Base-by-base conservation (phyloP, 2,329 filamentous ascomycete genomes). In the Aspergillus alliaceus region DNA sequence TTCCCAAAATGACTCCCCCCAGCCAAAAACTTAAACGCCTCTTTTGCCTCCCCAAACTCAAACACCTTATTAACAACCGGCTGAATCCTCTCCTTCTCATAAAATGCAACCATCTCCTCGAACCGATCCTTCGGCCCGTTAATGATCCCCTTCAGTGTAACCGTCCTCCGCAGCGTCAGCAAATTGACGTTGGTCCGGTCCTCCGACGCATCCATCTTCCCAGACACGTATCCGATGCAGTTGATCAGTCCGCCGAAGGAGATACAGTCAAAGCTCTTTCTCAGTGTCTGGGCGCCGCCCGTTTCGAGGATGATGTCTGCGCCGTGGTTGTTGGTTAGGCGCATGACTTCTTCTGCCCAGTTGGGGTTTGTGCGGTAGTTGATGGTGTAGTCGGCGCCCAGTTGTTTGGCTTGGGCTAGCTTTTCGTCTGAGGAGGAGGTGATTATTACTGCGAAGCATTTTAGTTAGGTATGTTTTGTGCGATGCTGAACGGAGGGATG, bases 181-280 rank as follows among this genome's bases (percentile, higher is more conserved):
- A 89, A 72, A 63, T 88, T 89, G 14, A 86, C 81, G 60, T 87
- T 86, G 7, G 82, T 75, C 44, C 83, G 69, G 68, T 85, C 82
- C 0, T 77, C 81, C 4, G 74, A 70, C 0, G 77, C 78, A 63
- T 88, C 85, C 58, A 84, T 75, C 69, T 88, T 85, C 34, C 77
- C 79, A 0, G 75, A 77, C 0, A 80, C 62, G 53, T 82, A 80
- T 0, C 81, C 81, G 44, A 82, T 76, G 11, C 78, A 66, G 47
- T 74, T 70, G 39, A 84, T 75, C 25, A 78, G 61, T 0, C 82
- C 82, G 1, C 80, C 81, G 31, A 69, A 72, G 0, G 75, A 72
- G 3, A 80, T 72, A 18, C 75, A 75, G 9, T 77, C 70, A 32
- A 84, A 69, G 51, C 78, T 80, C 66, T 83, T 77, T 37, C 75